Base-by-base conservation (phyloP, 1,284 basidiomycete species). In the Leccinum pachyderme region DNA sequence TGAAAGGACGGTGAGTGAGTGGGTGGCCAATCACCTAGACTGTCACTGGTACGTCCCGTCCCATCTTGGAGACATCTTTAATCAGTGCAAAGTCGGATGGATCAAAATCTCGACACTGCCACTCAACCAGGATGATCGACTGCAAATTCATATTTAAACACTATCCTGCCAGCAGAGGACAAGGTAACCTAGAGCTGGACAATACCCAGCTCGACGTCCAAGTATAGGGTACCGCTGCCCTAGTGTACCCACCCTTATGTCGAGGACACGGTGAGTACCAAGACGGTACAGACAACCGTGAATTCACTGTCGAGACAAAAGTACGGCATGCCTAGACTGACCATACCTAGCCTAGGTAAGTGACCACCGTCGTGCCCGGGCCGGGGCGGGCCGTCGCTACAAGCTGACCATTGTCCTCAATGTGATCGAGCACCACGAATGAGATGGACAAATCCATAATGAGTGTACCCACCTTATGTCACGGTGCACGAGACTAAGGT, bases 171-270 rank as follows among this genome's bases (percentile, higher is more conserved):
- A 7, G 37, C 9, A 18, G 37, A 18, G n/a, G 8, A 8, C n/a
- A 5, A 39, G n/a, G 18, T 18, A 39, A 8, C 37, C 9, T 18
- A 39, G 9, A 18, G 9, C 9, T 39, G 5, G 1, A 2, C 11
- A n/a, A 39, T 18, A 6, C 18, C 5, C 9, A 44, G 7, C 24
- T 15, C 24, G 13, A 44, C 13, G 3, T 22, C 24, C 24, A 12
- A 44, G 41, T 44, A 4, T 15, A 7, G 22, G 13, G 12, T 7
- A 9, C 41, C 41, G 15, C 41, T 18, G 18, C 11, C 5, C 9
- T 28, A 31, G 32, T 31, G 43, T 12, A 63, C 61, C 47, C 47
- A 49, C 59, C 4, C 35, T 29, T 27, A 12, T 15, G 24, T 43
- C 13, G 13, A 7, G 7, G 13, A 43, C 15, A 45, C 44, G 15